phyloP scores from a whole-genome alignment of 2,329 filamentous ascomycete genomes.

The Pestalotiopsis sp. region DNA sequence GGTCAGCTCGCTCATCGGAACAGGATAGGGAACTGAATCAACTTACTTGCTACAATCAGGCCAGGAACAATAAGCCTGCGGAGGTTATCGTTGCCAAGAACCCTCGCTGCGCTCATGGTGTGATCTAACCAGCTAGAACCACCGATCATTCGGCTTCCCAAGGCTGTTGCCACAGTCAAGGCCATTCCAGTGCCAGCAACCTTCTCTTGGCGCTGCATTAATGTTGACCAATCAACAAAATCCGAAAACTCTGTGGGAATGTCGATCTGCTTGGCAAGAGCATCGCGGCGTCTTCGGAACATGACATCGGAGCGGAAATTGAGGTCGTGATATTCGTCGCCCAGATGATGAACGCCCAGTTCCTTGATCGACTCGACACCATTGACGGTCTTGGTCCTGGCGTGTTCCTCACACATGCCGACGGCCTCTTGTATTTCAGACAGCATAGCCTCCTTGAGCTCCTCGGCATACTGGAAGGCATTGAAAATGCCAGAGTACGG shows the following conservation, averaged over 20 bases:
- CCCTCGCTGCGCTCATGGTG: conserved; percentile 76
- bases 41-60: conserved; percentile 77
- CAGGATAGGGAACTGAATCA: background rate
- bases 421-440: conserved; percentile 83
- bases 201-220: conserved; percentile 93
- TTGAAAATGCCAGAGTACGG: conserved; percentile 84
- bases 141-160: conserved; percentile 81
- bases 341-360: conserved; percentile 84
- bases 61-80: conserved; percentile 81
- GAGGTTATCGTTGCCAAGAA: conserved; percentile 81
- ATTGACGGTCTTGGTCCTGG: conserved; percentile 74
- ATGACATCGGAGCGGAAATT: conserved; percentile 91
- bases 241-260: conserved; percentile 88
- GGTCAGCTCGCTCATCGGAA: conserved; percentile 33
- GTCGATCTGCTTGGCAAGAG: conserved; percentile 81
- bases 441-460: conserved; percentile 85
- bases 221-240: conserved; percentile 84
- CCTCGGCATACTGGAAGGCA: conserved; percentile 91
- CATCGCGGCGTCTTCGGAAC: conserved; percentile 85
- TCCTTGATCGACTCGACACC: conserved; percentile 89
- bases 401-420: conserved; percentile 79
- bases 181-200: conserved; percentile 93
- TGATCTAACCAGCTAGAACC: conserved; percentile 90
- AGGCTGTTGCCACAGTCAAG: conserved; percentile 83
- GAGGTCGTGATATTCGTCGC: conserved; percentile 82